These are phyloP conservation scores for Lyophyllum decastes DNA, from an alignment of 768 basidiomycete species.

Conservation along the genomic window DNA sequence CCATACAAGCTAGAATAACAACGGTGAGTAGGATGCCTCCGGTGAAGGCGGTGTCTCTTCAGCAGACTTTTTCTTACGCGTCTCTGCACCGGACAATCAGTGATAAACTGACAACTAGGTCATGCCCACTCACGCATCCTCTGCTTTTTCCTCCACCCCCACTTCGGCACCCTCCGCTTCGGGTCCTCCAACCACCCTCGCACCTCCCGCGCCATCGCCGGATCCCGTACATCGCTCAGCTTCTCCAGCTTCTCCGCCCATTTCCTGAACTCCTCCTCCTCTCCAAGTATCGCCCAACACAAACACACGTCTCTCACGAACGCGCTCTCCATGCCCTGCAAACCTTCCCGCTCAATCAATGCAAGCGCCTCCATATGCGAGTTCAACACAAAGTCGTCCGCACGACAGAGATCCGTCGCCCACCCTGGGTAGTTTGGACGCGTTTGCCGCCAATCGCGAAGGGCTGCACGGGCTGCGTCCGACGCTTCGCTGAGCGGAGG, in stretches of 20 bases:
- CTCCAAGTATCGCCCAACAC: constrained; percentile 42
- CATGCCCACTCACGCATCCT: constrained; percentile 29
- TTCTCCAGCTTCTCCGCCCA: constrained; percentile 36
- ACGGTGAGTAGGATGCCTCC: constrained; percentile 12
- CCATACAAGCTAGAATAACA: constrained; percentile 8
- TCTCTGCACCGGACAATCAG: constrained; percentile 4
- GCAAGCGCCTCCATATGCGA: constrained; percentile 39
- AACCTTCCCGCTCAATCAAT: constrained; percentile 41
- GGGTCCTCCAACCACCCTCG: constrained; percentile 32
- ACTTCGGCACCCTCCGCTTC: constrained; percentile 28
- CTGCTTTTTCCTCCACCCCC: constrained; percentile 45
- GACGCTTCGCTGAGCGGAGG: constrained; percentile 7
- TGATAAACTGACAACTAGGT: not conserved
- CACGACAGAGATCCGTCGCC: constrained; percentile 40
- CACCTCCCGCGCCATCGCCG: constrained; percentile 26
- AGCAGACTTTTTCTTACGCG: constrained; percentile 5
- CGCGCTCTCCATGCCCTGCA: constrained; percentile 39
- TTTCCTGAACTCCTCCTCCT: constrained; percentile 31
- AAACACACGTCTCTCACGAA: constrained; percentile 45
- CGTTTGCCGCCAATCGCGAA: constrained; percentile 17
- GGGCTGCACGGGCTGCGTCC: constrained; percentile 9
- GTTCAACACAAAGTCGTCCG: constrained; percentile 39
- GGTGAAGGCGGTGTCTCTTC: constrained; percentile 6
- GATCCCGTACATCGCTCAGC: constrained; percentile 27
- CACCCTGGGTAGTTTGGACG: constrained; percentile 36